Conservation (phyloP, 805 yeast genomes). For the Ogataea haglerorum region DNA sequence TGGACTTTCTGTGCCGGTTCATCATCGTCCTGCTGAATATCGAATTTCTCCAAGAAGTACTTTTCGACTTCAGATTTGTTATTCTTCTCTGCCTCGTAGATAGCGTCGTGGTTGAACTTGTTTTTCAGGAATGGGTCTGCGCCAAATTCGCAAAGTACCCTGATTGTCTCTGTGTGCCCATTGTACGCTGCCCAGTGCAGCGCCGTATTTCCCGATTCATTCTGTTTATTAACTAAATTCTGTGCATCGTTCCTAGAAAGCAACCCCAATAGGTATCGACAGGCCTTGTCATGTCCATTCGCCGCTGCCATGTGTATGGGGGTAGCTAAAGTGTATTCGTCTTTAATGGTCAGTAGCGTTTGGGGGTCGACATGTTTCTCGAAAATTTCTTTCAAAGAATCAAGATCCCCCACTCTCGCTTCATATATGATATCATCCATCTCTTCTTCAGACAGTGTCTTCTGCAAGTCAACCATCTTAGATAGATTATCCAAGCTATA, state of each 20-base stretch:
- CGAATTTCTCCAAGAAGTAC: constrained; percentile 69
- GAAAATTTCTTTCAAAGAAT: constrained; percentile 66
- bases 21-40: constrained; percentile 55
- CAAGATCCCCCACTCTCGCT: constrained; percentile 86
- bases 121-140: constrained; percentile 85
- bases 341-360: constrained; percentile 46
- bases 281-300: constrained; percentile 78
- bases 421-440: constrained; percentile 78
- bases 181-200: constrained; percentile 94
- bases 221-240: constrained; percentile 47
- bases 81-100: constrained; percentile 84
- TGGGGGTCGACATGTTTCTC: constrained; percentile 48
- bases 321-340: constrained; percentile 63
- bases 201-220: constrained; percentile 88
- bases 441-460: constrained; percentile 60
- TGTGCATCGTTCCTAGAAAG: constrained; percentile 44
- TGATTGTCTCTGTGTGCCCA: constrained; percentile 73
- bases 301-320: constrained; percentile 95
- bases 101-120: constrained; percentile 71
- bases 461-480: constrained; percentile 25
- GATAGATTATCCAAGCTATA: neutral
- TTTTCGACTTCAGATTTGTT: constrained; percentile 73
- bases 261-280: constrained; percentile 54
- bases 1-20: constrained; percentile 32
- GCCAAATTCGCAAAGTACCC: constrained; percentile 66